Conservation (phyloP, 345 rosid genomes). For the Gossypium bickii region DNA sequence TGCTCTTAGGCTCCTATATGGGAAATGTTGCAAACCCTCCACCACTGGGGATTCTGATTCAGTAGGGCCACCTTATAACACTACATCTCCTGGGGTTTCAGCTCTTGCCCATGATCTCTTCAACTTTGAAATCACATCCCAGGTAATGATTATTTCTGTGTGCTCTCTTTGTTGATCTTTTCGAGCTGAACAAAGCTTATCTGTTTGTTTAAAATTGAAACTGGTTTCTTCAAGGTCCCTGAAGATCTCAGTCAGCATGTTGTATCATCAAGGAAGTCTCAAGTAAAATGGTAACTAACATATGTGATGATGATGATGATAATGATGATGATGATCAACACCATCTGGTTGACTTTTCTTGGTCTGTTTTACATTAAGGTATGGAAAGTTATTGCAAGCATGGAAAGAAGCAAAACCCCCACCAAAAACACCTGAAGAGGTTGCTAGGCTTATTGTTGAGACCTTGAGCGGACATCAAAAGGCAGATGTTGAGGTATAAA, state of each 20-base stretch:
- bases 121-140: slow-evolving; percentile 72
- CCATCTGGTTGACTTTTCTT: background rate
- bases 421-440: slow-evolving; percentile 66
- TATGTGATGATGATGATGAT: background rate
- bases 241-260: slow-evolving; percentile 60
- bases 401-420: slow-evolving; percentile 77
- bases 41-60: slow-evolving; percentile 38
- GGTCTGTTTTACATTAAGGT: slow-evolving; percentile 43
- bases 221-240: slow-evolving; percentile 50
- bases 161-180: background rate
- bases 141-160: slow-evolving; percentile 31
- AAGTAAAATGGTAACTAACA: slow-evolving; percentile 79
- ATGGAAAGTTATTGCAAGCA: slow-evolving; percentile 66
- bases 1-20: slow-evolving; percentile 43
- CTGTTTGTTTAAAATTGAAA: background rate
- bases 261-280: slow-evolving; percentile 80
- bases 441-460: slow-evolving; percentile 54
- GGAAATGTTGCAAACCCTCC: slow-evolving; percentile 40
- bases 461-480: slow-evolving; percentile 59
- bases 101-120: slow-evolving; percentile 75
- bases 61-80: slow-evolving; percentile 46
- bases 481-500: slow-evolving; percentile 79
- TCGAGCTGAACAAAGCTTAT: background rate
- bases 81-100: slow-evolving; percentile 57
- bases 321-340: background rate